Evolutionary conservation across 352 stramenopile species (phyloP).

Genomic region (Phytophthora citrophthora): DNA sequence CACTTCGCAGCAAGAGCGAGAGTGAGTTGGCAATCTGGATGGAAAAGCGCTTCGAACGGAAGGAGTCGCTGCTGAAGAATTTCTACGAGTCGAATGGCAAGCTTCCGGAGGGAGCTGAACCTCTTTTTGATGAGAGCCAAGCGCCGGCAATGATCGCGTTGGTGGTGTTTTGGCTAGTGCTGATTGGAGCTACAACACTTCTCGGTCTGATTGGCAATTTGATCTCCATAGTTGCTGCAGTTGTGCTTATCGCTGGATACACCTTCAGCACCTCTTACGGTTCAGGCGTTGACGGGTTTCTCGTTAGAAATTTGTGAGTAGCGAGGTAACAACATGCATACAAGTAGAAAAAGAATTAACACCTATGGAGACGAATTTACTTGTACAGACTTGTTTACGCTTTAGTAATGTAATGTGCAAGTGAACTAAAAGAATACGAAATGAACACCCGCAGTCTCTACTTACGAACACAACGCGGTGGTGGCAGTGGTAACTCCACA

Average conservation of each 20-base stretch:
- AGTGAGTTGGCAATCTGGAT: conserved; percentile 62
- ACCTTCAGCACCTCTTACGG: conserved; percentile 40
- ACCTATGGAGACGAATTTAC: not conserved
- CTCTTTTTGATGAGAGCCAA: conserved; percentile 49
- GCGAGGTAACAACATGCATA: not conserved
- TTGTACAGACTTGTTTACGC: conserved; percentile 22
- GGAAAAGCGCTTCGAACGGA: conserved; percentile 68
- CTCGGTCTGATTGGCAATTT: conserved; percentile 39
- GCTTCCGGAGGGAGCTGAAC: conserved; percentile 54
- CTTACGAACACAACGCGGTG: conserved; percentile 19
- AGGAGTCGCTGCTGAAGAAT: conserved; percentile 62
- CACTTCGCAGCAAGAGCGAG: conserved; percentile 44
- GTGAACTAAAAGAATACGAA: conserved; percentile 14
- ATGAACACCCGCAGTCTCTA: conserved; percentile 16
- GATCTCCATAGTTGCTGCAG: conserved; percentile 27
- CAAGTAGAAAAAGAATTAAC: too few relatives aligned
- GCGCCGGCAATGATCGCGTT: conserved; percentile 38
- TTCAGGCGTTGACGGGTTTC: conserved; percentile 58
- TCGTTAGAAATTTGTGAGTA: conserved; percentile 39
- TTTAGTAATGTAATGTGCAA: not conserved
- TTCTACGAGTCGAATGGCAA: conserved; percentile 69
- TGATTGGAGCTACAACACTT: conserved; percentile 39
- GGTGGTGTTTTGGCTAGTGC: conserved; percentile 60
- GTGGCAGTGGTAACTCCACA: conserved; percentile 6
- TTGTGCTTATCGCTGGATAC: conserved; percentile 39